Conservation (phyloP, 139 green algal genomes). For the Chlamydomonas schloesseri region DNA sequence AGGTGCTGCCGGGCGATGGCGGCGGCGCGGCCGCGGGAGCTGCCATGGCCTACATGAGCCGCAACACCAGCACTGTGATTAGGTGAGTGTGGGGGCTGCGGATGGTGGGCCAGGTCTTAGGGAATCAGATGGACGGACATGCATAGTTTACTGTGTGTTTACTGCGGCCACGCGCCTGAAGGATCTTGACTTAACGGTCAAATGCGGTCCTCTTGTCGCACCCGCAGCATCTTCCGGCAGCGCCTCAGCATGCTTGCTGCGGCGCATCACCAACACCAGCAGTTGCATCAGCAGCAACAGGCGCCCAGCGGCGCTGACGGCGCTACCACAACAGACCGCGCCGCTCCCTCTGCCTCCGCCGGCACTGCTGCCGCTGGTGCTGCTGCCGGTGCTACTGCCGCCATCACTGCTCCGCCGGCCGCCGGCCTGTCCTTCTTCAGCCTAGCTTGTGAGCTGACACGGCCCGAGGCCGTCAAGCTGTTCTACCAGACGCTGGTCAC, state of each 20-base stretch:
- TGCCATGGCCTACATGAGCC: not conserved
- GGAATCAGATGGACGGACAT: too few species aligned
- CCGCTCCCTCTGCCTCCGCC: not conserved
- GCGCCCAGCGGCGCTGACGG: not conserved
- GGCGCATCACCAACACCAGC: not conserved
- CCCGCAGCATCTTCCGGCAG: conserved; percentile 48
- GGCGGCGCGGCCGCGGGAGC: too few species aligned
- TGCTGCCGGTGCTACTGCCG: too few species aligned
- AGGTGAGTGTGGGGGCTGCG: not conserved
- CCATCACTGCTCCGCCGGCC: too few species aligned
- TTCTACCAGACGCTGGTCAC: conserved; percentile 59
- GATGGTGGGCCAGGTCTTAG: too few species aligned
- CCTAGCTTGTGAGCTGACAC: conserved; percentile 21
- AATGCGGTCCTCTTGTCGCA: not conserved
- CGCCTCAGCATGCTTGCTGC: conserved; percentile 12
- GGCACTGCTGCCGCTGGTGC: not conserved
- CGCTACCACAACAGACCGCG: not conserved
- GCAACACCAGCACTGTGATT: not conserved
- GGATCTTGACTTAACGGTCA: too few species aligned
- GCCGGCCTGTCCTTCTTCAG: conserved; percentile 43
- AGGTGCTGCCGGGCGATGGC: conserved; percentile 25
- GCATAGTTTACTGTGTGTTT: too few species aligned
- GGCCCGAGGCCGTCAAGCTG: conserved; percentile 48
- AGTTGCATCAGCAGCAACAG: not conserved
- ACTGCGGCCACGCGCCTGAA: too few species aligned